A percentile compares a stretch with the other conserved stretches of the same genome.
Evolutionary conservation across 2,329 filamentous ascomycete genomes (phyloP).

Genomic region (Blumeria hordei): DNA sequence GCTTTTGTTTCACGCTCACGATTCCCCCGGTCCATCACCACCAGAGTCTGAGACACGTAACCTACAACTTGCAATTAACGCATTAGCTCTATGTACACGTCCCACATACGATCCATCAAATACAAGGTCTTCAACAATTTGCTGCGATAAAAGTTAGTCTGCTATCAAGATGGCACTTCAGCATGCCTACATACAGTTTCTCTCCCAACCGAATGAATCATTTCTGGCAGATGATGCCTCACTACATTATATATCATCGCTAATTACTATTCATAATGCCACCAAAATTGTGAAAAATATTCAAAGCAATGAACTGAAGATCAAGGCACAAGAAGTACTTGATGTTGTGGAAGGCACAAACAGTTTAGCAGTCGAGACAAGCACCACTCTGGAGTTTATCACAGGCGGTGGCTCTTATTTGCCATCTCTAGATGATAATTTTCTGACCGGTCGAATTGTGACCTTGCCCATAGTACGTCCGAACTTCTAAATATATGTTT

Average conservation of each 20-base stretch:
- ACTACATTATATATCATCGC: conserved; percentile 75
- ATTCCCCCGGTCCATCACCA: no score
- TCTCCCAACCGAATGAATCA: conserved; percentile 38
- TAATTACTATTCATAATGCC: conserved; percentile 45
- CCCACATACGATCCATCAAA: no score
- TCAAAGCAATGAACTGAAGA: conserved; percentile 47
- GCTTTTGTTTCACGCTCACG: no score
- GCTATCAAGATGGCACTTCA: conserved; percentile 22
- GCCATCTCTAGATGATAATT: conserved; percentile 81
- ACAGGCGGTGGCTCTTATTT: conserved; percentile 67
- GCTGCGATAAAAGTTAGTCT: background rate
- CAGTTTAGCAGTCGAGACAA: conserved; percentile 51
- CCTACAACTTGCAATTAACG: no score
- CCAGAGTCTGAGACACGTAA: no score
- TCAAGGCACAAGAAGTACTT: conserved; percentile 58
- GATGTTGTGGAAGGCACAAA: conserved; percentile 46
- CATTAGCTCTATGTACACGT: no score
- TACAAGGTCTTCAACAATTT: background rate
- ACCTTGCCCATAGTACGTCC: conserved; percentile 54
- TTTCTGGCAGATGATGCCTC: conserved; percentile 40
- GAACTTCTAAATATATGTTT: background rate
- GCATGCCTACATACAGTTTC: conserved; percentile 44
- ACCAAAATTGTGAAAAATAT: conserved; percentile 69
- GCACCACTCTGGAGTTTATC: conserved; percentile 63
- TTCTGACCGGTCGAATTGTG: conserved; percentile 60